Base-by-base conservation (phyloP, 306 rosid species). In the Trichosanthes cucumerina region DNA sequence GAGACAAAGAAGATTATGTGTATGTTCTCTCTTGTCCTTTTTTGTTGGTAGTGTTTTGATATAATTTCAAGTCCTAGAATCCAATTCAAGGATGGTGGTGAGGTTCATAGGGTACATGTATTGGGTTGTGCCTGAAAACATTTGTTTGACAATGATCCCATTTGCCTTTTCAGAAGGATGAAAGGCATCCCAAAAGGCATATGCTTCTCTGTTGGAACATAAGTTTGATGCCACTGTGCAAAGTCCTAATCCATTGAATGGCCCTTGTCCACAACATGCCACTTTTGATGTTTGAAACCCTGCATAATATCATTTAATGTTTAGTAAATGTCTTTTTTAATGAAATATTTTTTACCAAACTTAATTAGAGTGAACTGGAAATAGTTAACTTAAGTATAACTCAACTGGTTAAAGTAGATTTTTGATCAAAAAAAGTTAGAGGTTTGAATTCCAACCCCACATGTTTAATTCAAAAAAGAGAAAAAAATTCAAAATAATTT, bases 201-300 rank as follows among this genome's bases (percentile, higher is more conserved):
- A 87, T 4, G 0, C 1, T 14, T 87, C 79, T 76, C 97, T 87
- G 70, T 93, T 78, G 0, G 90, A 87, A 69, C 97, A 93, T 77
- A 93, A 26, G 75, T 85, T 90, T 0, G 97, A 93, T 15, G 56
- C 79, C 28, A 2, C 24, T 0, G 93, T 93, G 86, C 97, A 93
- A 5, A 90, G 78, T 47, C 96, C 93, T 0, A 93, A 0, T 2
- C 96, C 97, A 74, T 93, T 93, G 43, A 81, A 88, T 6, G 89
- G 92, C 79, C 97, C 96, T 83, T 92, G 96, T n/a, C 97, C 97
- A 5, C 96, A 92, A 56, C 97, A 92, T 19, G 97, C 97, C 76
- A 87, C 23, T 84, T 90, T 85, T 36, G 96, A 86, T 46, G 96
- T 85, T 3, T 65, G 19, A 82, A 92, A 92, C 52, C 97, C 97